phyloP scores from a whole-genome alignment of 495 filamentous ascomycete species.

The Zalerion maritima region DNA sequence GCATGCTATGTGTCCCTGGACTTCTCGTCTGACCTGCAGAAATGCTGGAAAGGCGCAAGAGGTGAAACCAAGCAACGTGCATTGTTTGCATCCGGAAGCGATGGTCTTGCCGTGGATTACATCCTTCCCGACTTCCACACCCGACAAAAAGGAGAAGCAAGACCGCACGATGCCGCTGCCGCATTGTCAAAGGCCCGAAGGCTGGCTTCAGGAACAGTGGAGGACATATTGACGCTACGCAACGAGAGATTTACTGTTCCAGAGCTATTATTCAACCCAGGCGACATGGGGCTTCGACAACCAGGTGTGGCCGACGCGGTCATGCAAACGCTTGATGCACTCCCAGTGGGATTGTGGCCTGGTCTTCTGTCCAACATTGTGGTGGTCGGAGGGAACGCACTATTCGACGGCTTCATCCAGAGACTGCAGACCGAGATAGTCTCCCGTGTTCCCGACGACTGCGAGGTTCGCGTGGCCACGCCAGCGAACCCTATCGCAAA shows the following conservation, averaged over 20 bases:
- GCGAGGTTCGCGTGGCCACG: slow-evolving; percentile 54
- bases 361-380: slow-evolving; percentile 75
- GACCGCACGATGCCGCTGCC: slow-evolving; percentile 56
- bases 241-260: slow-evolving; percentile 89
- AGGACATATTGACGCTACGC: slow-evolving; percentile 73
- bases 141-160: slow-evolving; percentile 52
- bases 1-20: slow-evolving; percentile 71
- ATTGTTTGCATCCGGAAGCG: too few species aligned
- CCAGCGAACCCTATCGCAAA: slow-evolving; percentile 64
- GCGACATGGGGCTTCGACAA: slow-evolving; percentile 75
- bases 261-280: slow-evolving; percentile 76
- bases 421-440: slow-evolving; percentile 68
- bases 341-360: slow-evolving; percentile 66
- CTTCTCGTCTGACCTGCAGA: slow-evolving; percentile 68
- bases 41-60: slow-evolving; percentile 65
- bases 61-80: slow-evolving; percentile 31
- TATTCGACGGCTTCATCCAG: slow-evolving; percentile 68
- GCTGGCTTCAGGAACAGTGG: slow-evolving; percentile 39
- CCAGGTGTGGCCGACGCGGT: slow-evolving; percentile 69
- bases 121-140: slow-evolving; percentile 85
- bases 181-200: slow-evolving; percentile 43
- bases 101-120: slow-evolving; percentile 78
- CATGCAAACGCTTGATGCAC: slow-evolving; percentile 58
- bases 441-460: slow-evolving; percentile 60
- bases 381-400: slow-evolving; percentile 73